Percentiles rank a stretch among this genome's conserved stretches.
These are phyloP conservation scores for Dactylellina leptospora DNA, from an alignment of 2,329 filamentous ascomycete genomes.

Conservation along the genomic window DNA sequence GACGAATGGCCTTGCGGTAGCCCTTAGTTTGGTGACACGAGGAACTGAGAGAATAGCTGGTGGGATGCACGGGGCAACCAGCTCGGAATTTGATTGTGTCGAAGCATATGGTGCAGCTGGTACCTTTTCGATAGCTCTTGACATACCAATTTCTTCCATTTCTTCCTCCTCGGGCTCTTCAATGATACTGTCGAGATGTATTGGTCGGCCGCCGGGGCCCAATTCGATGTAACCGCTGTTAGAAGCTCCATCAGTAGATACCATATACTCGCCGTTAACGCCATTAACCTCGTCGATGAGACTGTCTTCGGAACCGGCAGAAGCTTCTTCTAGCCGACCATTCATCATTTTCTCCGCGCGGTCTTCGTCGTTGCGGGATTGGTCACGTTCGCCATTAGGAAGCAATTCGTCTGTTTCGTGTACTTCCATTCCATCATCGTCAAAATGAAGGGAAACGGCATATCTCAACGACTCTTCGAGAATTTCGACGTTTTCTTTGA, in stretches of 20 bases:
- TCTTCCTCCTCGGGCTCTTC: slow-evolving; percentile 50
- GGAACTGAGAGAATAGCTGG: slow-evolving; percentile 8
- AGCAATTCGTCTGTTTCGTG: slow-evolving; percentile 13
- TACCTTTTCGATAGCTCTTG: slow-evolving; percentile 8
- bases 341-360: slow-evolving; percentile 51
- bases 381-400: slow-evolving; percentile 10
- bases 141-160: slow-evolving; percentile 3
- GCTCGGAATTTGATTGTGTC: neutral
- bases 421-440: slow-evolving; percentile 12
- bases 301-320: slow-evolving; percentile 38
- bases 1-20: slow-evolving; percentile 47
- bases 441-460: slow-evolving; percentile 30
- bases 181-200: slow-evolving; percentile 48
- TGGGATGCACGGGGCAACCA: neutral
- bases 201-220: slow-evolving; percentile 18
- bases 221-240: slow-evolving; percentile 21
- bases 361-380: slow-evolving; percentile 32
- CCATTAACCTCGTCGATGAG: slow-evolving; percentile 49
- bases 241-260: slow-evolving; percentile 48
- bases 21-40: slow-evolving; percentile 38
- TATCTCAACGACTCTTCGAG: slow-evolving; percentile 47
- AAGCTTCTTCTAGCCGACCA: slow-evolving; percentile 47
- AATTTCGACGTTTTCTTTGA: slow-evolving; percentile 45
- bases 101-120: slow-evolving; percentile 11
- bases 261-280: slow-evolving; percentile 23